A percentile compares a stretch with the other conserved stretches of the same genome.
Evolutionary conservation across 805 yeast species (phyloP).

Genomic region (Saccharomycopsis schoenii): DNA sequence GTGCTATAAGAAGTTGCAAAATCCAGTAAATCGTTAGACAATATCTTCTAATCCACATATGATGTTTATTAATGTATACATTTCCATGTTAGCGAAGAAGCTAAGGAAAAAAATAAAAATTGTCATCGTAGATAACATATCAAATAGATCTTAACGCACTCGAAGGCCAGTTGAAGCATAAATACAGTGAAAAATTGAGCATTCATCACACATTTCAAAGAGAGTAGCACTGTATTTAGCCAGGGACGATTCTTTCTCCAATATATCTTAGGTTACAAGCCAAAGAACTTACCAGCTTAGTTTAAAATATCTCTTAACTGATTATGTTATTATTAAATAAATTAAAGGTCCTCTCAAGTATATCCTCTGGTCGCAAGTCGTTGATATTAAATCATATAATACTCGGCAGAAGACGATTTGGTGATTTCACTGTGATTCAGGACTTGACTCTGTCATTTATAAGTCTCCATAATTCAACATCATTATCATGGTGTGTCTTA

Average conservation of each 20-base stretch:
- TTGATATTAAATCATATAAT: neutral
- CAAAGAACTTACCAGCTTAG: too few species aligned
- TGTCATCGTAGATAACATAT: too few species aligned
- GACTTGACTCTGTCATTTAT: constrained; percentile 30
- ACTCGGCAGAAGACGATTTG: neutral
- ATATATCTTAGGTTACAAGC: too few species aligned
- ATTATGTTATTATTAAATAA: neutral
- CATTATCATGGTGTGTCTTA: constrained; percentile 75
- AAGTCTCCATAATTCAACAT: constrained; percentile 41
- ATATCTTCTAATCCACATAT: too few species aligned
- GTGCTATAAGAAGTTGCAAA: neutral
- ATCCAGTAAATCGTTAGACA: neutral
- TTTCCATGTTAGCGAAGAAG: neutral
- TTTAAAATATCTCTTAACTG: too few species aligned
- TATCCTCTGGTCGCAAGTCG: neutral
- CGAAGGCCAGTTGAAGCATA: neutral
- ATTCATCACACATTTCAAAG: neutral
- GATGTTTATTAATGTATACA: neutral
- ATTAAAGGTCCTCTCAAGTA: neutral
- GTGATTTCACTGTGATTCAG: constrained; percentile 5
- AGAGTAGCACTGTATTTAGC: too few species aligned
- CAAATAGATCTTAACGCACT: neutral
- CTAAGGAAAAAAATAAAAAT: neutral
- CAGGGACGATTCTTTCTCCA: too few species aligned
- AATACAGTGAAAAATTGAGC: neutral